Conservation (phyloP, 495 filamentous ascomycete species). For the Thermochaetoides thermophila region DNA sequence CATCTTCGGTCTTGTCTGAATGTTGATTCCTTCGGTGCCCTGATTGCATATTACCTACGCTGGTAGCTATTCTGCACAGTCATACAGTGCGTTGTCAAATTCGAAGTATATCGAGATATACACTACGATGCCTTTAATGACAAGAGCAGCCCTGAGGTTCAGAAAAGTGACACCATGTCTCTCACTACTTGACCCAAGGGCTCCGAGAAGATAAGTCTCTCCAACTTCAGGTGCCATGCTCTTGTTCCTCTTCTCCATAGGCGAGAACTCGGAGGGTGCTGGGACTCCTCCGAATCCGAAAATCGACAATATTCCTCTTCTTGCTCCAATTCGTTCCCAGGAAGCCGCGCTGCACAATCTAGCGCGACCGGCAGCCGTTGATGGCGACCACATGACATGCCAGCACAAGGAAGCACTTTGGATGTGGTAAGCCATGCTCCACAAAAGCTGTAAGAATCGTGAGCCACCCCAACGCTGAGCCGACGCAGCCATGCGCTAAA, state of each 20-base stretch:
- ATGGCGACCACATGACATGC: conserved; percentile 69
- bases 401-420: conserved; percentile 62
- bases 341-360: conserved; percentile 62
- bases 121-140: no score
- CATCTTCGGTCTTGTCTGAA: no score
- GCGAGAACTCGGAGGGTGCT: conserved; percentile 17
- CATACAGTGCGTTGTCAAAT: no score
- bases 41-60: no score
- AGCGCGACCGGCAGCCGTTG: conserved; percentile 69
- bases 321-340: conserved; percentile 38
- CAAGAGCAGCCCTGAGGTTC: no score
- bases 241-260: conserved; percentile 1
- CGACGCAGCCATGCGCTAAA: conserved; percentile 73
- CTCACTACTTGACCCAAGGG: no score
- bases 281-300: conserved; percentile 23
- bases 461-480: conserved; percentile 58
- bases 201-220: no score
- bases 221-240: no score
- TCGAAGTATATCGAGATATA: no score
- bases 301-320: conserved; percentile 32
- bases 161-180: no score
- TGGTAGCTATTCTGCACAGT: no score
- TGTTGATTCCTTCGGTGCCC: no score
- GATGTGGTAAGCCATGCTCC: conserved; percentile 56
- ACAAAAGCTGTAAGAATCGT: conserved; percentile 53